These are phyloP conservation scores for Sclerotinia borealis DNA, from an alignment of 2,329 filamentous ascomycete species.

Conservation along the genomic window DNA sequence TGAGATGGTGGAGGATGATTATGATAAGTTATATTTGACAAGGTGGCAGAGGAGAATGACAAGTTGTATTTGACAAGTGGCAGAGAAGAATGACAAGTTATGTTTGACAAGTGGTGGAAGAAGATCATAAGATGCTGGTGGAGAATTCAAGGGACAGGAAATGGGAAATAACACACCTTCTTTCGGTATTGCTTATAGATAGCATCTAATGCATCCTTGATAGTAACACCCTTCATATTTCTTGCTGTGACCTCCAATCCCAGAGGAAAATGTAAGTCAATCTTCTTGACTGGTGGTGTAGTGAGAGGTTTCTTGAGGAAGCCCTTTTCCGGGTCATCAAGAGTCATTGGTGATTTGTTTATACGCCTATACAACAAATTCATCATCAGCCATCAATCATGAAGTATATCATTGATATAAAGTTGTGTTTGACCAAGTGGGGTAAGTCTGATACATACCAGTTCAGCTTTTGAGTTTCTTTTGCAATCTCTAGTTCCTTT, in stretches of 20 bases:
- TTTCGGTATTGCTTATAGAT: conserved; percentile 98
- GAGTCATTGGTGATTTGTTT: conserved; percentile 70
- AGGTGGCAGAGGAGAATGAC: too few relatives aligned
- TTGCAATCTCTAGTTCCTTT: conserved; percentile 65
- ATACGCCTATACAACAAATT: conserved; percentile 69
- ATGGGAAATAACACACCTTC: conserved; percentile 52
- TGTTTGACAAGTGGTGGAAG: too few relatives aligned
- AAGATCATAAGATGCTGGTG: too few relatives aligned
- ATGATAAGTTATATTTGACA: too few relatives aligned
- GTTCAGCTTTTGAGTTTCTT: conserved; percentile 80
- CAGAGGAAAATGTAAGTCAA: conserved; percentile 86
- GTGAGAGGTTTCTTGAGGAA: conserved; percentile 72
- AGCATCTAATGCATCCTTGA: conserved; percentile 93
- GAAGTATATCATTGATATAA: not conserved
- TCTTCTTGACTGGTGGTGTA: conserved; percentile 81
- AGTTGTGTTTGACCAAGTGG: not conserved
- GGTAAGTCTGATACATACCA: conserved; percentile 56
- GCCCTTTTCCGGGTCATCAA: conserved; percentile 72
- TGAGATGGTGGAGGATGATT: conserved; percentile 8
- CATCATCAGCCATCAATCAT: conserved; percentile 15
- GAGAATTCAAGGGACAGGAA: not conserved
- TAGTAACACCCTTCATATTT: conserved; percentile 90
- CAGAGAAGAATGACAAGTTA: too few relatives aligned
- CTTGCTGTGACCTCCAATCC: conserved; percentile 83
- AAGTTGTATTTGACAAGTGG: too few relatives aligned